Conservation (phyloP, 2,329 filamentous ascomycete species). For the Paracamarosporium sp. region DNA sequence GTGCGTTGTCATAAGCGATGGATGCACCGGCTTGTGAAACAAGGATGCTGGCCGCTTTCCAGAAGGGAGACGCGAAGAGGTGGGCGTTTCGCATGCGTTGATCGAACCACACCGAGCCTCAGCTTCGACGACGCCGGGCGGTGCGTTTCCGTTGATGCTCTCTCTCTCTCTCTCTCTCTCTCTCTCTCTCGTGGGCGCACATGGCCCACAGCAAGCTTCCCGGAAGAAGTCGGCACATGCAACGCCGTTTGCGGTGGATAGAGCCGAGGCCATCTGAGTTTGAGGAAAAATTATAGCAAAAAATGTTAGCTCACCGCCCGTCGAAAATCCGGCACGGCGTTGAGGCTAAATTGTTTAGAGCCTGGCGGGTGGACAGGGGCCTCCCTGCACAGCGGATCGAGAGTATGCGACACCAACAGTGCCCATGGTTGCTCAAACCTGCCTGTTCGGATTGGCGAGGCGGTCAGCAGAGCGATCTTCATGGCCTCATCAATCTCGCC, state of each 20-base stretch:
- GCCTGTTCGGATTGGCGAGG: conserved; percentile 30
- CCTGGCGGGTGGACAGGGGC: conserved; percentile 21
- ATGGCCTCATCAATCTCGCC: not conserved
- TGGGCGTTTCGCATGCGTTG: conserved; percentile 17
- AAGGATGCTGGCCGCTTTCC: conserved; percentile 21
- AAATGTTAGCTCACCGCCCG: conserved; percentile 40
- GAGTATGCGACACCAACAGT: conserved; percentile 44
- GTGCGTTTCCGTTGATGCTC: not conserved
- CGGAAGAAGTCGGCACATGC: conserved; percentile 1
- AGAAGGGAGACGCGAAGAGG: conserved; percentile 18
- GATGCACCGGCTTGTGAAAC: conserved; percentile 34
- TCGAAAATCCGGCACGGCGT: conserved; percentile 28
- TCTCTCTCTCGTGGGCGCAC: not conserved
- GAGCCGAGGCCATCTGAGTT: conserved; percentile 22
- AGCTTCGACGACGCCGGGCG: not conserved
- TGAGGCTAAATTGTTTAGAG: conserved; percentile 39
- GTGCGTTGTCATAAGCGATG: conserved; percentile 34
- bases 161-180: too few species aligned
- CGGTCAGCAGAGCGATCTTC: conserved; percentile 37
- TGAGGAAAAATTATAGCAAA: conserved; percentile 28
- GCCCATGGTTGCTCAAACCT: conserved; percentile 20
- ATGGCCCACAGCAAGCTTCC: not conserved
- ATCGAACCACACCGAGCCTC: not conserved
- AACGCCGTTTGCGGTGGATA: conserved; percentile 21
- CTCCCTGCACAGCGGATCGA: conserved; percentile 30